A percentile compares a stretch with the other conserved stretches of the same genome.
phyloP scores from a whole-genome alignment of 495 filamentous ascomycete species.

The Eremomyces bilateralis region DNA sequence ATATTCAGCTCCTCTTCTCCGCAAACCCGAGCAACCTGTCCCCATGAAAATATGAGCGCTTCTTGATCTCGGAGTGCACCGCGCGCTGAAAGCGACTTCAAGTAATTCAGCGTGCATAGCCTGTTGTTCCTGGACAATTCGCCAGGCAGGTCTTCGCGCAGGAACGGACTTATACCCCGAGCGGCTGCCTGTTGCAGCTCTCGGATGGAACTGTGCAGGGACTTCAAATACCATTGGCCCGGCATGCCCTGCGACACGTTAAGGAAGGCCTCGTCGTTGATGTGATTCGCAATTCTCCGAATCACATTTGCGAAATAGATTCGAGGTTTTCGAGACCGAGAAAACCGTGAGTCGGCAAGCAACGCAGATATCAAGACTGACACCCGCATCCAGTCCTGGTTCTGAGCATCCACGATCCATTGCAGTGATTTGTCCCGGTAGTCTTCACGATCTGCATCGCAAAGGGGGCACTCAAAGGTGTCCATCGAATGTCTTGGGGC shows the following conservation, averaged over 20 bases:
- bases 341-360: too few relatives aligned
- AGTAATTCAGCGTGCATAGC: constrained; percentile 38
- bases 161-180: constrained; percentile 40
- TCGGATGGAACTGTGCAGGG: constrained; percentile 58
- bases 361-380: too few relatives aligned
- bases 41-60: constrained; percentile 66
- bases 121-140: constrained; percentile 40
- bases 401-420: too few relatives aligned
- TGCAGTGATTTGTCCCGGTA: too few relatives aligned
- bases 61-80: constrained; percentile 46
- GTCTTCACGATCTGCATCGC: too few relatives aligned
- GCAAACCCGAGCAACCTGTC: constrained; percentile 47
- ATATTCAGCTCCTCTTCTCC: constrained; percentile 66
- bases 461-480: too few relatives aligned
- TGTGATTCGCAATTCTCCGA: constrained; percentile 44
- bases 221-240: constrained; percentile 63
- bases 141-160: constrained; percentile 26
- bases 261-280: constrained; percentile 29
- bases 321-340: constrained; percentile 37
- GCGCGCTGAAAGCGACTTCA: constrained; percentile 46
- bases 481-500: too few relatives aligned
- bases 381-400: too few relatives aligned
- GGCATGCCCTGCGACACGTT: constrained; percentile 40
- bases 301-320: constrained; percentile 53
- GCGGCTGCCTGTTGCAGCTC: constrained; percentile 67